These are phyloP conservation scores for Tuctoria greenei DNA, from an alignment of 176 grass and related monocot species.

Conservation along the genomic window DNA sequence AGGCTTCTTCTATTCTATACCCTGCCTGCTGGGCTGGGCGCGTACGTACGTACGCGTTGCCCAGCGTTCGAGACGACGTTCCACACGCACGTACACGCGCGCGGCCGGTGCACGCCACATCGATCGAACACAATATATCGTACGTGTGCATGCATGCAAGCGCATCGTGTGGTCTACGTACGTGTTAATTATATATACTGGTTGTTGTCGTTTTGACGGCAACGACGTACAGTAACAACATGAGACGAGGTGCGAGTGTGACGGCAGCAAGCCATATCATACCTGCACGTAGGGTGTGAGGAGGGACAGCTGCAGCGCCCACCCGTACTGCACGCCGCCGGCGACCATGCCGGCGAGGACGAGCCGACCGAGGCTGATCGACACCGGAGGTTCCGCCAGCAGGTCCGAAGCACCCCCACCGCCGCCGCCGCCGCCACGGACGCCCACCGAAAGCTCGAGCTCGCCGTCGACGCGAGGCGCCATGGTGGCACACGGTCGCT, in stretches of 20 bases:
- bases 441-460: slow-evolving; percentile 52
- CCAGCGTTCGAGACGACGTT: too few relatives aligned
- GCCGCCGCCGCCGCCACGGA: neutral
- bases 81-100: too few relatives aligned
- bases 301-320: slow-evolving; percentile 90
- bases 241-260: neutral
- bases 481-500: neutral
- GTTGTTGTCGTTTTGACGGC: too few relatives aligned
- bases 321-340: slow-evolving; percentile 93
- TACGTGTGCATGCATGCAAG: too few relatives aligned
- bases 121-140: too few relatives aligned
- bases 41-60: too few relatives aligned
- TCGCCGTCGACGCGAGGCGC: slow-evolving; percentile 32
- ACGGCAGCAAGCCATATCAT: neutral
- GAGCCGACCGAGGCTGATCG: slow-evolving; percentile 60
- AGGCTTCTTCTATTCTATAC: too few relatives aligned
- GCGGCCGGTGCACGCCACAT: too few relatives aligned
- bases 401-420: neutral
- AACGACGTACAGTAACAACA: too few relatives aligned
- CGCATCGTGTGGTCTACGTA: too few relatives aligned
- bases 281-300: slow-evolving; percentile 98
- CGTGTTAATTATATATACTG: too few relatives aligned
- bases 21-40: too few relatives aligned
- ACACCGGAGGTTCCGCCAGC: neutral
- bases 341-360: slow-evolving; percentile 71